Evolutionary conservation across 2,329 filamentous ascomycete genomes (phyloP).

Genomic region (Exophiala sp.): DNA sequence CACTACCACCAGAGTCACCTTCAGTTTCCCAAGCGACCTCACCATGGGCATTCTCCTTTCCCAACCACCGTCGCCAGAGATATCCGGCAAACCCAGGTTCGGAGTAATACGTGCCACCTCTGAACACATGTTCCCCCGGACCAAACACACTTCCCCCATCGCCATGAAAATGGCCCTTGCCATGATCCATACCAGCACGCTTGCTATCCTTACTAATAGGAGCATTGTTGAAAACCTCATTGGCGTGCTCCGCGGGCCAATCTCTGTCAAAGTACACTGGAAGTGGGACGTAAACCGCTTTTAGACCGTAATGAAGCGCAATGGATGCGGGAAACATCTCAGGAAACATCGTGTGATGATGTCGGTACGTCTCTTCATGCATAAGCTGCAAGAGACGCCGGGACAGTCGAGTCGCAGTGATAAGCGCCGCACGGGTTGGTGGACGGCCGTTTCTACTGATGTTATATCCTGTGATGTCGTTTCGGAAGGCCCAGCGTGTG

Average conservation of each 20-base stretch:
- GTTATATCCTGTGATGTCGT: conserved; percentile 69
- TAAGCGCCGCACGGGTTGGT: conserved; percentile 67
- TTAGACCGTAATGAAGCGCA: conserved; percentile 72
- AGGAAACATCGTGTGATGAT: conserved; percentile 69
- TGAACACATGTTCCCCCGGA: conserved; percentile 53
- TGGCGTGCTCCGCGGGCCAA: conserved; percentile 54
- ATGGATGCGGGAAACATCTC: conserved; percentile 74
- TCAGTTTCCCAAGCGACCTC: conserved; percentile 23
- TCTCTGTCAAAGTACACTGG: conserved; percentile 56
- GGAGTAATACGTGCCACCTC: conserved; percentile 54
- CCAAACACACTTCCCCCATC: conserved; percentile 47
- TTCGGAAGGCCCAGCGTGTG: conserved; percentile 69
- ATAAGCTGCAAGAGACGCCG: conserved; percentile 65
- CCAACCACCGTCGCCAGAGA: conserved; percentile 56
- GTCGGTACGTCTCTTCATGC: conserved; percentile 68
- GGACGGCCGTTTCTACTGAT: conserved; percentile 47
- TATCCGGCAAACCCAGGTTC: conserved; percentile 52
- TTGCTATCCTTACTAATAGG: conserved; percentile 48
- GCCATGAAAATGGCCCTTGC: conserved; percentile 32
- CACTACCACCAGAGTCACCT: conserved; percentile 10
- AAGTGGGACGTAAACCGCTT: conserved; percentile 65
- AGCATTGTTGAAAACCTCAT: conserved; percentile 56
- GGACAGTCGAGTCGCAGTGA: conserved; percentile 67
- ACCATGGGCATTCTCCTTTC: conserved; percentile 30
- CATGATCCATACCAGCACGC: conserved; percentile 42